phyloP scores from a whole-genome alignment of 2,329 filamentous ascomycete species.

The Ascochyta pisi region DNA sequence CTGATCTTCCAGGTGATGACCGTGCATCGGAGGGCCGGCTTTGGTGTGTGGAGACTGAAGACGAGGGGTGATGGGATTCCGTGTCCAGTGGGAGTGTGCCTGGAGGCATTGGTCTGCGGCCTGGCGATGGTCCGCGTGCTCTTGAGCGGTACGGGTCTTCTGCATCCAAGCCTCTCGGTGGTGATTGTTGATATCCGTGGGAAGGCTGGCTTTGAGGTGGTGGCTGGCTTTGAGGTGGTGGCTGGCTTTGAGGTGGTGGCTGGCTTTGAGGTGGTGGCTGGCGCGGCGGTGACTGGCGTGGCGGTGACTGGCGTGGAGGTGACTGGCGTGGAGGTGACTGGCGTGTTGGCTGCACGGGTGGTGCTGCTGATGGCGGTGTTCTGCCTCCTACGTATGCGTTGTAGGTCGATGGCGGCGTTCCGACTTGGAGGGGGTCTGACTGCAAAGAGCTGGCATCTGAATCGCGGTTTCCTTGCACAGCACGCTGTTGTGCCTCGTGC shows the following conservation, averaged over 20 bases:
- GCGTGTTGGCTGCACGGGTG: slow-evolving; percentile 15
- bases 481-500: slow-evolving; percentile 51
- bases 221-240: background rate
- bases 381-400: slow-evolving; percentile 26
- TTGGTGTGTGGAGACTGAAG: slow-evolving; percentile 38
- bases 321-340: slow-evolving; percentile 22
- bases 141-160: slow-evolving; percentile 42
- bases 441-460: slow-evolving; percentile 42
- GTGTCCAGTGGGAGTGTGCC: slow-evolving; percentile 35
- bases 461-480: slow-evolving; percentile 28
- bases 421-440: slow-evolving; percentile 34
- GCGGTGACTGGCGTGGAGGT: slow-evolving; percentile 14
- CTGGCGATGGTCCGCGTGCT: slow-evolving; percentile 40
- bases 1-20: slow-evolving; percentile 30
- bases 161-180: slow-evolving; percentile 24
- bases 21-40: slow-evolving; percentile 33
- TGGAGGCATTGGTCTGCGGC: slow-evolving; percentile 34
- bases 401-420: slow-evolving; percentile 36
- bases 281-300: slow-evolving; percentile 6
- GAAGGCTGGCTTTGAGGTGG: background rate
- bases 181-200: slow-evolving; percentile 20
- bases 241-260: background rate
- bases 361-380: slow-evolving; percentile 31
- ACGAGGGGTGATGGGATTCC: slow-evolving; percentile 30
- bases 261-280: slow-evolving; percentile 10